A percentile compares a stretch with the other conserved stretches of the same genome.
These are phyloP conservation scores for Ilex paraguariensis DNA, from an alignment of 305 asterid genomes.

Conservation along the genomic window DNA sequence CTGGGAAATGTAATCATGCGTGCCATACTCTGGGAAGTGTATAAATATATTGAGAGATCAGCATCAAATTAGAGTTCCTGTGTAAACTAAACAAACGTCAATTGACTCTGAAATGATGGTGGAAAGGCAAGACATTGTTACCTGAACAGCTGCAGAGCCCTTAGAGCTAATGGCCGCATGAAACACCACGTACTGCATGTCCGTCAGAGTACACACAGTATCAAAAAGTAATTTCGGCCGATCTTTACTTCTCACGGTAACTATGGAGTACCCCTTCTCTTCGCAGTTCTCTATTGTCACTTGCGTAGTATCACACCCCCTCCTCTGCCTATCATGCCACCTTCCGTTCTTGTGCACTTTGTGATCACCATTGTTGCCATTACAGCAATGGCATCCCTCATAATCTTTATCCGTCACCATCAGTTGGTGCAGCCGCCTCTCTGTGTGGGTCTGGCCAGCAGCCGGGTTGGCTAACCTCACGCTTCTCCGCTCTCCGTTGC, in stretches of 20 bases:
- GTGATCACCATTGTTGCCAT: conserved; percentile 27
- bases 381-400: conserved; percentile 52
- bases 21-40: no score
- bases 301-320: conserved; percentile 43
- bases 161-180: conserved; percentile 79
- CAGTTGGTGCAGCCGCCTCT: conserved; percentile 94
- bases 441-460: conserved; percentile 58
- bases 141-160: conserved; percentile 73
- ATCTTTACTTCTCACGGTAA: conserved; percentile 62
- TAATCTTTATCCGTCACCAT: conserved; percentile 76
- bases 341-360: conserved; percentile 30
- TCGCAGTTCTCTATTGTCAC: conserved; percentile 53
- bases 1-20: no score
- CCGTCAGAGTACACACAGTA: conserved; percentile 75
- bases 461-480: conserved; percentile 50
- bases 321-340: conserved; percentile 13
- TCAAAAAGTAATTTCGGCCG: conserved; percentile 74
- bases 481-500: conserved; percentile 44
- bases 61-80: no score
- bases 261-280: conserved; percentile 51
- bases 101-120: no score
- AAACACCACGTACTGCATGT: conserved; percentile 58
- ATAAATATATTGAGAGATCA: no score
- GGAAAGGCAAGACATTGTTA: conserved; percentile 8
- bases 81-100: no score